These are phyloP conservation scores for Erodium trifolium DNA, from an alignment of 441 rosid genomes.

Conservation along the genomic window DNA sequence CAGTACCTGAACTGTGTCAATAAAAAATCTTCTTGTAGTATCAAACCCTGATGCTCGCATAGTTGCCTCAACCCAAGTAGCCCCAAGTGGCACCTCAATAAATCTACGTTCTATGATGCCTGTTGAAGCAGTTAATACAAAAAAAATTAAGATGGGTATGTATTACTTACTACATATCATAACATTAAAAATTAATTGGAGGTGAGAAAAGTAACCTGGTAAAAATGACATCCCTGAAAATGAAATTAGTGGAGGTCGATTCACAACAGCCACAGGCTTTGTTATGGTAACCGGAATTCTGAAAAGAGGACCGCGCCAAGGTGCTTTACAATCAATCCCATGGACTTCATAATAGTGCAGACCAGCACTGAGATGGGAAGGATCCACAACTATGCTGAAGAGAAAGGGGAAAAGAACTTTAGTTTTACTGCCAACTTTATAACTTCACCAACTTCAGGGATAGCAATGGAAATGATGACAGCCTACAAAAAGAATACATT, in stretches of 20 bases:
- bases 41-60: slow-evolving; percentile 82
- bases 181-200: slow-evolving; percentile 3
- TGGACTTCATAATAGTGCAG: slow-evolving; percentile 86
- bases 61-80: slow-evolving; percentile 95
- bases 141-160: slow-evolving; percentile 7
- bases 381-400: slow-evolving; percentile 92
- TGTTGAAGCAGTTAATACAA: slow-evolving; percentile 25
- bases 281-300: slow-evolving; percentile 81
- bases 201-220: slow-evolving; percentile 50
- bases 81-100: slow-evolving; percentile 81
- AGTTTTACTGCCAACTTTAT: neutral
- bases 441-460: neutral
- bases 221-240: slow-evolving; percentile 70
- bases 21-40: slow-evolving; percentile 68
- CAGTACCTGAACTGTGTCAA: slow-evolving; percentile 85
- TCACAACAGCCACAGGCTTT: slow-evolving; percentile 58
- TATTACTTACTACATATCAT: neutral
- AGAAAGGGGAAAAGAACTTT: slow-evolving; percentile 15
- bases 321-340: slow-evolving; percentile 93
- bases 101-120: slow-evolving; percentile 90
- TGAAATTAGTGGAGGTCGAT: slow-evolving; percentile 63
- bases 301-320: slow-evolving; percentile 91
- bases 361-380: slow-evolving; percentile 71
- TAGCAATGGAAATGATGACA: neutral
- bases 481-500: neutral